Percentiles rank a stretch among this genome's conserved stretches.
phyloP scores from a whole-genome alignment of 441 rosid species.

The Bruguiera hainesii region DNA sequence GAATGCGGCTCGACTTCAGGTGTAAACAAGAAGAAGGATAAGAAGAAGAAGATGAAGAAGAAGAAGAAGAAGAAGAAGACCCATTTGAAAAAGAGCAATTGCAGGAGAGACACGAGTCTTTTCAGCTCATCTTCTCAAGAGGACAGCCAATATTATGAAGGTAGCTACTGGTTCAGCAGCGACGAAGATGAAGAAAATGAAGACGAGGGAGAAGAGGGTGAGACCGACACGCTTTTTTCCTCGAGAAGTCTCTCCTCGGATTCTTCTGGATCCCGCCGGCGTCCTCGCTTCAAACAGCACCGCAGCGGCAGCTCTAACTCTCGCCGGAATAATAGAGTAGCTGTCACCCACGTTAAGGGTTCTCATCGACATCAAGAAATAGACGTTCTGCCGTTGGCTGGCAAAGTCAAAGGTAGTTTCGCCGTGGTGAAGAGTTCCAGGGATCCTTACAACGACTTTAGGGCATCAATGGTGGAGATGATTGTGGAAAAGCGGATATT shows the following conservation, averaged over 20 bases:
- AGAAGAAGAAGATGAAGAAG: slow-evolving; percentile 30
- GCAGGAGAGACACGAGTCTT: slow-evolving; percentile 24
- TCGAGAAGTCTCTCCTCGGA: slow-evolving; percentile 61
- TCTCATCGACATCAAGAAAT: slow-evolving; percentile 12
- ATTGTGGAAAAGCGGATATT: slow-evolving; percentile 80
- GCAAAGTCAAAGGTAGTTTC: slow-evolving; percentile 60
- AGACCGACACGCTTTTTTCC: slow-evolving; percentile 59
- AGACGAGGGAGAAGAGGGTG: slow-evolving; percentile 31
- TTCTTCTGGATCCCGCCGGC: slow-evolving; percentile 38
- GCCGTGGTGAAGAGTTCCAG: slow-evolving; percentile 89
- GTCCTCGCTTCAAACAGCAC: slow-evolving; percentile 9
- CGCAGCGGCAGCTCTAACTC: background rate
- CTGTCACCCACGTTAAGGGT: background rate
- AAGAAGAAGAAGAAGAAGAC: slow-evolving; percentile 23
- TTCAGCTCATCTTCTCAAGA: slow-evolving; percentile 44
- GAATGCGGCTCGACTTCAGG: slow-evolving; percentile 18
- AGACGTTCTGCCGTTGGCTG: slow-evolving; percentile 27
- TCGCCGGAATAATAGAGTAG: slow-evolving; percentile 22
- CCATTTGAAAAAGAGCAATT: slow-evolving; percentile 19
- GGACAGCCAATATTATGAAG: slow-evolving; percentile 32
- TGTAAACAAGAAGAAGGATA: slow-evolving; percentile 24
- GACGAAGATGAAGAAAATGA: slow-evolving; percentile 38
- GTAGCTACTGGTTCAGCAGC: slow-evolving; percentile 55
- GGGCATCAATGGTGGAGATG: slow-evolving; percentile 96
- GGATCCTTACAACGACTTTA: slow-evolving; percentile 77